phyloP scores from a whole-genome alignment of 495 filamentous ascomycete genomes.

The Hyaloscypha finlandica region DNA sequence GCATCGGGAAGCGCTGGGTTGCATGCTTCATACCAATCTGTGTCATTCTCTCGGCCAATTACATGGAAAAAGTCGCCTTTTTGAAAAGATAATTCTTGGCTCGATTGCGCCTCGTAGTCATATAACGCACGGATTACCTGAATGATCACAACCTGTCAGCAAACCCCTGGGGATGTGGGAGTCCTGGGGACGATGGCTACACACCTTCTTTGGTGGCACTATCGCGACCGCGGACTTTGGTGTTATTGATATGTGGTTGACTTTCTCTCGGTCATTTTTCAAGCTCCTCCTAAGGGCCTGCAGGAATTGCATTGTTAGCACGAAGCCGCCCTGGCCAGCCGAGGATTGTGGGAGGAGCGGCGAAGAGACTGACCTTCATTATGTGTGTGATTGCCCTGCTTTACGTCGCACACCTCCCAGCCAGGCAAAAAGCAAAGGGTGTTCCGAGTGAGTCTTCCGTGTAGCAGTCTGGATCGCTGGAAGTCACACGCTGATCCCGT shows the following conservation, averaged over 20 bases:
- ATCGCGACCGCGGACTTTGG: conserved; percentile 95
- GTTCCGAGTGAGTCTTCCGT: conserved; percentile 4
- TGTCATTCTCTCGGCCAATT: conserved; percentile 91
- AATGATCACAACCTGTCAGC: conserved; percentile 31
- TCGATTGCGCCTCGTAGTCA: conserved; percentile 77
- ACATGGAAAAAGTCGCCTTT: conserved; percentile 99
- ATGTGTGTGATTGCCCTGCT: conserved; percentile 20
- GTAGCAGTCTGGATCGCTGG: conserved; percentile 7
- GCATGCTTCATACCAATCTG: conserved; percentile 97
- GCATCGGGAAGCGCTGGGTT: conserved; percentile 89
- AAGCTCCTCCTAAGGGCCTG: conserved; percentile 84
- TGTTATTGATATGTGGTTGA: conserved; percentile 82
- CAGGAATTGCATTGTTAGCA: conserved; percentile 31
- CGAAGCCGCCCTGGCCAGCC: background rate
- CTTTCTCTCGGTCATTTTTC: conserved; percentile 82
- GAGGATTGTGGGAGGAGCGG: background rate
- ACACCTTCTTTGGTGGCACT: conserved; percentile 93
- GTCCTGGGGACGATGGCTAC: conserved; percentile 25
- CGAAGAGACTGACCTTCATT: conserved; percentile 28
- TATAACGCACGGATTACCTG: conserved; percentile 97
- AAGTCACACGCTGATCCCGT: conserved; percentile 7
- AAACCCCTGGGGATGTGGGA: conserved; percentile 18
- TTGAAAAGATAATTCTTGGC: conserved; percentile 84
- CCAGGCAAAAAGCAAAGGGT: conserved; percentile 5
- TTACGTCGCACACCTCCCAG: conserved; percentile 20